A percentile compares a stretch with the other conserved stretches of the same genome.
Evolutionary conservation across 257 asterid species (phyloP).

Genomic region (Solanum habrochaites): DNA sequence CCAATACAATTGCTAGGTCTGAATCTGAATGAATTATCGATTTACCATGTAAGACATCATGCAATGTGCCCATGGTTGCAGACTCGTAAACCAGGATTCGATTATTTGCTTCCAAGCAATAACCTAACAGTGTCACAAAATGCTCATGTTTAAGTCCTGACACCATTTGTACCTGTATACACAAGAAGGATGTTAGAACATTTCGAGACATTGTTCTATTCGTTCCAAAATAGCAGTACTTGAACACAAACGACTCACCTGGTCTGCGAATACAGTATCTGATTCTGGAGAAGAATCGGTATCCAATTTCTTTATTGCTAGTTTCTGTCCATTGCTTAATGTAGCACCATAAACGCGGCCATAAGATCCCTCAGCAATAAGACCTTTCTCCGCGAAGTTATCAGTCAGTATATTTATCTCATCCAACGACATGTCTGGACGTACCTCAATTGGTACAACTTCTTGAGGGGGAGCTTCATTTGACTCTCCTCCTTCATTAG

Average conservation of each 20-base stretch:
- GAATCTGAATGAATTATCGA: not conserved
- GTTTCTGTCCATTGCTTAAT: conserved; percentile 31
- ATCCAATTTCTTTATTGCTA: conserved; percentile 67
- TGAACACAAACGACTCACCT: conserved; percentile 15
- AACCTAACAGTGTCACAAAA: conserved; percentile 56
- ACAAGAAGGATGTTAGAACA: not conserved
- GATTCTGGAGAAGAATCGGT: conserved; percentile 43
- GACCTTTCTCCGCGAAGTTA: conserved; percentile 48
- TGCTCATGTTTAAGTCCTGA: conserved; percentile 64
- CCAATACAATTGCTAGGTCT: not conserved
- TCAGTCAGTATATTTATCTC: conserved; percentile 49
- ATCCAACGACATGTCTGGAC: conserved; percentile 31
- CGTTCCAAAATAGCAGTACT: not conserved
- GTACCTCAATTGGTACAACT: conserved; percentile 60
- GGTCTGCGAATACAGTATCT: conserved; percentile 43
- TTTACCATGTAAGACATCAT: conserved; percentile 72
- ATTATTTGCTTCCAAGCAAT: conserved; percentile 56
- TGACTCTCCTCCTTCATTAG: conserved; percentile 56
- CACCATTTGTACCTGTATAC: conserved; percentile 42
- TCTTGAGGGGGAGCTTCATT: conserved; percentile 42
- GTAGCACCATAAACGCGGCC: conserved; percentile 57
- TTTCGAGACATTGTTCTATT: not conserved
- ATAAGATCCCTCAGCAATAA: conserved; percentile 77
- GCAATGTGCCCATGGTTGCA: conserved; percentile 77
- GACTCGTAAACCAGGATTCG: conserved; percentile 59